A percentile compares a stretch with the other conserved stretches of the same genome.
Evolutionary conservation across 1,284 basidiomycete species (phyloP).

Genomic region (Heimioporus retisporus): DNA sequence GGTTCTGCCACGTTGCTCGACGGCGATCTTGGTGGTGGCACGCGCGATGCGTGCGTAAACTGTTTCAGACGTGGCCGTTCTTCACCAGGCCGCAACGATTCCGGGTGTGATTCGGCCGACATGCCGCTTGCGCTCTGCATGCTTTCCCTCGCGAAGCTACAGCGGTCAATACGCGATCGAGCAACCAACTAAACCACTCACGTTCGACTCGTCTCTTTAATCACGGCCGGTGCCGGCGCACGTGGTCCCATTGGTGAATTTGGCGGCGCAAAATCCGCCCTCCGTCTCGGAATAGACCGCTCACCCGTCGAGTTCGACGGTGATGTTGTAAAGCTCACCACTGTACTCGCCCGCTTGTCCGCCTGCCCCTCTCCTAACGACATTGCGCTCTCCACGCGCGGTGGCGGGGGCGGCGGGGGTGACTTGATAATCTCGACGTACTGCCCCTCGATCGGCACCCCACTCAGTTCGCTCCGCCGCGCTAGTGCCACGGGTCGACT

Average conservation of each 20-base stretch:
- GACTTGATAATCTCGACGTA: constrained; percentile 41
- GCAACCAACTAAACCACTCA: constrained; percentile 16
- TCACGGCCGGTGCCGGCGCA: constrained; percentile 31
- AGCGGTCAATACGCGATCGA: not conserved
- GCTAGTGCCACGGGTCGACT: constrained; percentile 60
- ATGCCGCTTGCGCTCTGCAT: constrained; percentile 45
- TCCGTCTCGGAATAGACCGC: constrained; percentile 71
- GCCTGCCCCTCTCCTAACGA: constrained; percentile 14
- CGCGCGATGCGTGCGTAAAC: constrained; percentile 76
- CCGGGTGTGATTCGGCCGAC: constrained; percentile 46
- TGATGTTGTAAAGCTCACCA: constrained; percentile 58
- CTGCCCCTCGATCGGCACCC: constrained; percentile 41
- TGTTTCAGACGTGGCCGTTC: constrained; percentile 74
- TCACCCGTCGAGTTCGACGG: constrained; percentile 71
- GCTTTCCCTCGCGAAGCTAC: constrained; percentile 44
- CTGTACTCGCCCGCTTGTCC: constrained; percentile 55
- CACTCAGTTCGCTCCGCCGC: constrained; percentile 20
- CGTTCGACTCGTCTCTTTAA: constrained; percentile 37
- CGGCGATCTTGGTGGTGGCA: constrained; percentile 64
- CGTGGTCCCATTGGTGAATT: constrained; percentile 47
- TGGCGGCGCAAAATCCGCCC: constrained; percentile 72
- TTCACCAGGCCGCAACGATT: constrained; percentile 39
- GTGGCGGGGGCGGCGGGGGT: constrained; percentile 23
- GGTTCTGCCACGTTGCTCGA: constrained; percentile 41
- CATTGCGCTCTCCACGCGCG: no score